These are phyloP conservation scores for Trichoderma orchidacearum DNA, from an alignment of 495 filamentous ascomycete genomes.

Conservation along the genomic window DNA sequence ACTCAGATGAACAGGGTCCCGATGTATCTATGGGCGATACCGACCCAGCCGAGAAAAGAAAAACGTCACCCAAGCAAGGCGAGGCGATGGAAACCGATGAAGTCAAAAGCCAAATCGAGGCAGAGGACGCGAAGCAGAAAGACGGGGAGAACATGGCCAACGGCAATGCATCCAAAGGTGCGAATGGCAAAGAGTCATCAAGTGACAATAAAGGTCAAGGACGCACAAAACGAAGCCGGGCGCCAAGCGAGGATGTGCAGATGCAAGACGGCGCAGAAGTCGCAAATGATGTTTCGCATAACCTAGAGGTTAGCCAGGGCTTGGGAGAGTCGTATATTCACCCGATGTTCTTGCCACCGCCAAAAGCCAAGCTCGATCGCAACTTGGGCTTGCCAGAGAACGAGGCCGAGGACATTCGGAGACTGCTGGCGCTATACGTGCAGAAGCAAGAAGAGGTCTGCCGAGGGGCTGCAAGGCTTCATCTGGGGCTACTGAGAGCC, in stretches of 20 bases:
- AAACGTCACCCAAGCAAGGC: neutral
- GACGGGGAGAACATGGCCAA: neutral
- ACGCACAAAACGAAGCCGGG: neutral
- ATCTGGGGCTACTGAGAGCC: constrained; percentile 61
- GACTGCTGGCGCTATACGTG: constrained; percentile 69
- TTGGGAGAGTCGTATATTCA: constrained; percentile 43
- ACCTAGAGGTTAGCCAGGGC: neutral
- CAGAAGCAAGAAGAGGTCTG: constrained; percentile 95
- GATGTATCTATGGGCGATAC: constrained; percentile 13
- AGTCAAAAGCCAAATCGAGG: neutral
- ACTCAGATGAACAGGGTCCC: constrained; percentile 4
- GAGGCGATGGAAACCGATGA: neutral
- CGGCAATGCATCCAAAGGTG: neutral
- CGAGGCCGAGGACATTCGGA: constrained; percentile 83
- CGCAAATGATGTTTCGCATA: neutral
- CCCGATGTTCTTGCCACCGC: constrained; percentile 70
- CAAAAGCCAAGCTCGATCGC: constrained; percentile 54
- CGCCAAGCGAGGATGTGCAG: neutral
- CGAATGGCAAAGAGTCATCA: neutral
- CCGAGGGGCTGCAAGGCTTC: constrained; percentile 61
- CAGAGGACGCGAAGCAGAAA: neutral
- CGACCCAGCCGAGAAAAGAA: constrained; percentile 3
- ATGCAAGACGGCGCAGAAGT: neutral
- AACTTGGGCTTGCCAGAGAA: constrained; percentile 65
- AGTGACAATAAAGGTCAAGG: neutral